phyloP scores from a whole-genome alignment of 2,329 filamentous ascomycete genomes.

The Stylonectria norvegica region DNA sequence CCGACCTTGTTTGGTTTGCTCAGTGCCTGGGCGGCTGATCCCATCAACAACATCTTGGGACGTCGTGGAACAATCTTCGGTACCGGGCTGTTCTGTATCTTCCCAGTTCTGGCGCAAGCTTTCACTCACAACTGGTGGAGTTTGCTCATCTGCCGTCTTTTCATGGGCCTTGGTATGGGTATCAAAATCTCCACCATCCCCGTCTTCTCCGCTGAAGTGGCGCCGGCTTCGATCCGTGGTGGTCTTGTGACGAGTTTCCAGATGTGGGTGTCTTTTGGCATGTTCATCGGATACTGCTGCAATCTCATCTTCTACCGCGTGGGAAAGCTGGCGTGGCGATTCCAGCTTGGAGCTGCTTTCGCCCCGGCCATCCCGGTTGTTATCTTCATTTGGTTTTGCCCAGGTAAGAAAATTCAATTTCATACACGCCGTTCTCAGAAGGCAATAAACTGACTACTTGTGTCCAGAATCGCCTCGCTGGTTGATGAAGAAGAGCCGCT shows the following conservation, averaged over 20 bases:
- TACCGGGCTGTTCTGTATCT: conserved; percentile 52
- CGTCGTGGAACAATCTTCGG: conserved; percentile 46
- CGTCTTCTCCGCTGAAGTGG: conserved; percentile 50
- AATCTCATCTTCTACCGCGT: conserved; percentile 60
- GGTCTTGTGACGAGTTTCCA: conserved; percentile 51
- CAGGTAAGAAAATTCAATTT: conserved; percentile 41
- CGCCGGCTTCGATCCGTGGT: conserved; percentile 47
- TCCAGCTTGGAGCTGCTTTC: conserved; percentile 61
- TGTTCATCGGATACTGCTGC: conserved; percentile 62
- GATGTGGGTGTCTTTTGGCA: conserved; percentile 49
- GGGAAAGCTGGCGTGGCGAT: conserved; percentile 55
- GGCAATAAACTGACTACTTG: neutral
- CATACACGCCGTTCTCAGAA: too few relatives aligned
- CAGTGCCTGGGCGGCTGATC: conserved; percentile 29
- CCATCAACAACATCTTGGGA: conserved; percentile 35
- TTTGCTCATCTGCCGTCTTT: conserved; percentile 35
- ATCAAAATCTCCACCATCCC: conserved; percentile 45
- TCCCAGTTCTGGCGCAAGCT: conserved; percentile 53
- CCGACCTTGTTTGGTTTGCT: conserved; percentile 21
- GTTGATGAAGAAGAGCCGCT: conserved; percentile 59
- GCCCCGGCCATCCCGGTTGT: conserved; percentile 60
- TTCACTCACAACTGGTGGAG: conserved; percentile 51
- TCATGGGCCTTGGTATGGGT: conserved; percentile 61
- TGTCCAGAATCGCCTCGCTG: conserved; percentile 56
- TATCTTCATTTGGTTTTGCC: conserved; percentile 55